Evolutionary conservation across 139 green algal species (phyloP).

Genomic region (Chlamydomonas eustigma): DNA sequence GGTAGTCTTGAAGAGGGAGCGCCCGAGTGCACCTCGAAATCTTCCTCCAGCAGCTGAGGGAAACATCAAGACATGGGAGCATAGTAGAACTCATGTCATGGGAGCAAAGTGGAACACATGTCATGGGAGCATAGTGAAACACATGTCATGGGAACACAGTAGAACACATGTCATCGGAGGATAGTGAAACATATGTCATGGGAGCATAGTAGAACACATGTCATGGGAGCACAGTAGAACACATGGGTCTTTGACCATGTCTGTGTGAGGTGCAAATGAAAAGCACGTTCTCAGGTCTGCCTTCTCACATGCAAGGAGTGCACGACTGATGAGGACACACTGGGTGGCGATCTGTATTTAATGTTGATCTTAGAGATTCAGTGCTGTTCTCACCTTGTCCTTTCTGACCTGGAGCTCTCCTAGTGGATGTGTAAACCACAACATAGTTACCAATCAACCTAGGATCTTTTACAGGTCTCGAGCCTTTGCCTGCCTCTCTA

Average conservation of each 20-base stretch:
- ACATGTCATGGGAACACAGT: no score
- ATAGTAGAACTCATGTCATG: neutral
- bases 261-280: no score
- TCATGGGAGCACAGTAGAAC: no score
- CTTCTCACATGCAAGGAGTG: neutral
- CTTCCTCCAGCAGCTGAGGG: conserved; percentile 55
- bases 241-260: no score
- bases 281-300: neutral
- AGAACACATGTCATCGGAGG: no score
- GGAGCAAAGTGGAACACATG: no score
- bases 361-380: no score
- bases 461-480: conserved; percentile 58
- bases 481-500: conserved; percentile 38
- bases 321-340: no score
- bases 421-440: conserved; percentile 36
- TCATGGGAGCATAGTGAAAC: no score
- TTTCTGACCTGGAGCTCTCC: conserved; percentile 25
- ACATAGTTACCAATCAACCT: conserved; percentile 72
- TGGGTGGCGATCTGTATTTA: no score
- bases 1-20: conserved; percentile 60
- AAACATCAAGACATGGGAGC: neutral
- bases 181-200: no score
- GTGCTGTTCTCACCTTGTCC: conserved; percentile 41
- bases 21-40: conserved; percentile 57
- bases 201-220: no score